Conservation (phyloP, 805 yeast species). For the Pichia exigua region DNA sequence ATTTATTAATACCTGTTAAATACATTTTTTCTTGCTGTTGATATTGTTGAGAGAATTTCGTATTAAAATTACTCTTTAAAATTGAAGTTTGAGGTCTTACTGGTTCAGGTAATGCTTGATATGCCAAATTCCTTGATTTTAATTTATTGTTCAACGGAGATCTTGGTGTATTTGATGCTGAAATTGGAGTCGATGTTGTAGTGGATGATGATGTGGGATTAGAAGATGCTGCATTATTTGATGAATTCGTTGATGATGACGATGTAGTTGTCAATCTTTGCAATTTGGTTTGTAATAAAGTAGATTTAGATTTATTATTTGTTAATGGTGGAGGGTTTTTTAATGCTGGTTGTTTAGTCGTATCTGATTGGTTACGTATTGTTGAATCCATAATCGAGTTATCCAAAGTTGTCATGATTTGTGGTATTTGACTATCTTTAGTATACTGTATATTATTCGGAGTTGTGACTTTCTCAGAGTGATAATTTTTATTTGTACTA, state of each 20-base stretch:
- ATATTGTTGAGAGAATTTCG: slow-evolving; percentile 33
- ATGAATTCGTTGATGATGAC: slow-evolving; percentile 1
- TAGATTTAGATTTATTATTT: background rate
- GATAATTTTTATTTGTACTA: background rate
- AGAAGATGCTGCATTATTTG: slow-evolving; percentile 1
- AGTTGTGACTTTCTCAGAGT: background rate
- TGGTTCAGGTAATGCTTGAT: slow-evolving; percentile 7
- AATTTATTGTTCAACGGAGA: slow-evolving; percentile 4
- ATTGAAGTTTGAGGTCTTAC: slow-evolving; percentile 25
- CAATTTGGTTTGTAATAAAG: background rate
- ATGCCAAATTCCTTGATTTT: slow-evolving; percentile 3
- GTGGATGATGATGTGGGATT: background rate
- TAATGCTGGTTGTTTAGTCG: background rate
- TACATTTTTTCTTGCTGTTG: slow-evolving; percentile 48
- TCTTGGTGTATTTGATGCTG: slow-evolving; percentile 4
- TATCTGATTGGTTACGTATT: background rate
- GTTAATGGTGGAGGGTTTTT: background rate
- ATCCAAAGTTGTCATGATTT: background rate
- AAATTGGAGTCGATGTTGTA: background rate
- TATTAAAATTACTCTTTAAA: slow-evolving; percentile 25
- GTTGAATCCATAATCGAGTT: background rate
- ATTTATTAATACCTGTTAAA: slow-evolving; percentile 35
- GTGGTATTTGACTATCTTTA: background rate
- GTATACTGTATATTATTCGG: background rate
- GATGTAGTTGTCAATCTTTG: background rate